These are phyloP conservation scores for Aspergillus affinis DNA, from an alignment of 495 filamentous ascomycete genomes.

Conservation along the genomic window DNA sequence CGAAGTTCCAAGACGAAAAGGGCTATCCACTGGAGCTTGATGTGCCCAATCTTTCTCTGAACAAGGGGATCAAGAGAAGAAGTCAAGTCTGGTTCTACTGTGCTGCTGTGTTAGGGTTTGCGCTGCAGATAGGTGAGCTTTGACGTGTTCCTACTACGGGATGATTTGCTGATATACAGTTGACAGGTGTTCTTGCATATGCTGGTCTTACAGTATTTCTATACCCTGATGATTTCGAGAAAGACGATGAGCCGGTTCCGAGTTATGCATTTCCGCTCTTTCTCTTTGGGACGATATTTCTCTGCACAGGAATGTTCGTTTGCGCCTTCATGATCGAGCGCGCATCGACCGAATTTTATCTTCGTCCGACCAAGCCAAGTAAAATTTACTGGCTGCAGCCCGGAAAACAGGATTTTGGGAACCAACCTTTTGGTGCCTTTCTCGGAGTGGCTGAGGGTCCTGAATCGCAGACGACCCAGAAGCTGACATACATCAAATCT, in stretches of 20 bases:
- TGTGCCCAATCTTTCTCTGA: constrained; percentile 49
- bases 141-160: neutral
- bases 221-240: constrained; percentile 29
- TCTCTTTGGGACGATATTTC: constrained; percentile 32
- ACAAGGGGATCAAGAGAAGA: constrained; percentile 41
- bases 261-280: constrained; percentile 44
- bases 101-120: constrained; percentile 30
- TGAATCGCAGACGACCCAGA: constrained; percentile 13
- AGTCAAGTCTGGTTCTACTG: constrained; percentile 35
- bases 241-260: constrained; percentile 28
- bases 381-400: constrained; percentile 48
- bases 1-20: constrained; percentile 15
- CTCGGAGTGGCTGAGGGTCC: constrained; percentile 31
- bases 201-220: constrained; percentile 35
- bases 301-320: constrained; percentile 42
- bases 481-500: constrained; percentile 37
- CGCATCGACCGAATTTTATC: constrained; percentile 32
- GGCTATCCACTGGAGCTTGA: constrained; percentile 30
- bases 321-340: constrained; percentile 43
- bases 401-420: constrained; percentile 38
- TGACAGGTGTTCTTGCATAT: constrained; percentile 33
- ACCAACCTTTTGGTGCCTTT: constrained; percentile 42
- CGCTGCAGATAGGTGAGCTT: constrained; percentile 34
- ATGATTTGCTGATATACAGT: neutral
- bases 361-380: constrained; percentile 29